Evolutionary conservation across 225 moss, liverwort and hornwort species (phyloP).

Genomic region (Rhytidiadelphus loreus): DNA sequence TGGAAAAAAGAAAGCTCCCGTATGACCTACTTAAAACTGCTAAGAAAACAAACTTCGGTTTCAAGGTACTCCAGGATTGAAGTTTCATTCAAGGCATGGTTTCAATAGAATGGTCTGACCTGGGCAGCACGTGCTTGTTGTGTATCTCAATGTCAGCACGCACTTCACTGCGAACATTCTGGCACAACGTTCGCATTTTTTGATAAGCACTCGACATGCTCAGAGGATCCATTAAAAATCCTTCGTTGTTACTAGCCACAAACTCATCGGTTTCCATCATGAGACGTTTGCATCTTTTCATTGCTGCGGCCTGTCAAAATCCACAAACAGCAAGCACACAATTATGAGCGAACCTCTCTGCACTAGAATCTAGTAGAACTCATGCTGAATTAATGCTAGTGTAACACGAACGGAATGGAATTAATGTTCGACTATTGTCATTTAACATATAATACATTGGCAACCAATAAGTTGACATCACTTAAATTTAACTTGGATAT

Average conservation of each 20-base stretch:
- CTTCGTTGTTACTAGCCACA: slow-evolving; percentile 64
- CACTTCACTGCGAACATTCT: slow-evolving; percentile 71
- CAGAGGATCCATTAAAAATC: slow-evolving; percentile 88
- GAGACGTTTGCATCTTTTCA: slow-evolving; percentile 88
- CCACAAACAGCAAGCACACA: neutral
- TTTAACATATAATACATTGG: neutral
- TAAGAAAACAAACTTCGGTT: neutral
- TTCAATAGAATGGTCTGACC: neutral
- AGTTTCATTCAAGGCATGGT: neutral
- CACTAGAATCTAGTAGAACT: neutral
- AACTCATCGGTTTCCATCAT: slow-evolving; percentile 89
- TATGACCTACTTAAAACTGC: neutral
- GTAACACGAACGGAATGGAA: neutral
- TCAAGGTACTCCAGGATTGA: no score
- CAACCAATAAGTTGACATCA: neutral
- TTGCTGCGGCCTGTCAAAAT: slow-evolving; percentile 68
- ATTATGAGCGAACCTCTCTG: neutral
- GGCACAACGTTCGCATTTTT: slow-evolving; percentile 76
- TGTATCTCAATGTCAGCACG: slow-evolving; percentile 88
- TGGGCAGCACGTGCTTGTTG: slow-evolving; percentile 78
- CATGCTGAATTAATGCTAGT: neutral
- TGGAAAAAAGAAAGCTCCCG: neutral
- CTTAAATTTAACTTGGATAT: neutral
- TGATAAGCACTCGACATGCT: slow-evolving; percentile 77
- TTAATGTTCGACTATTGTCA: neutral